Percentiles rank a stretch among this genome's conserved stretches.
Conservation (phyloP, 495 filamentous ascomycete species). For the Penicillium desertorum region DNA sequence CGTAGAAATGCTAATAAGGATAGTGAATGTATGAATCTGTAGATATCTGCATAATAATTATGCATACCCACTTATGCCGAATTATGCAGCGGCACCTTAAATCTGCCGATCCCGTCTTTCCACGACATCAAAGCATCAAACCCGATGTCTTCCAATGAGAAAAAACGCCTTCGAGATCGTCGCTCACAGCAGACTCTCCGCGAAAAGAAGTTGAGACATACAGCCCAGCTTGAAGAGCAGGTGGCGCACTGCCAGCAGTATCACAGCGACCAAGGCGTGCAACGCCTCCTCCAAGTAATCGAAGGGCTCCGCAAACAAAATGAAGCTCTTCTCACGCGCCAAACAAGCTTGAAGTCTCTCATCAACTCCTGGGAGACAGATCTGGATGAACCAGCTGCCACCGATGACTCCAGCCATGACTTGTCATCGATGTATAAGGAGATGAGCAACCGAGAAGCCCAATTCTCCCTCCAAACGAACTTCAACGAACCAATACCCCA, state of each 20-base stretch:
- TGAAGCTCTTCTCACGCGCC: conserved; percentile 20
- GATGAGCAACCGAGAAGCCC: not conserved
- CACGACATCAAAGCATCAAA: conserved; percentile 2
- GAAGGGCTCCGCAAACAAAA: conserved; percentile 26
- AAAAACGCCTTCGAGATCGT: conserved; percentile 33
- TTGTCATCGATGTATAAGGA: conserved; percentile 1
- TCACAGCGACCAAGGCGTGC: conserved; percentile 22
- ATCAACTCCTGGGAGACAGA: conserved; percentile 26
- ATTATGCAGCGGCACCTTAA: not conserved
- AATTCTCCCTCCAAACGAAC: not conserved
- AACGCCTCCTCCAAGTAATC: conserved; percentile 25
- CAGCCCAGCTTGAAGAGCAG: conserved; percentile 21
- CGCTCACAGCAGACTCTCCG: conserved; percentile 32
- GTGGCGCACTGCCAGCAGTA: conserved; percentile 28
- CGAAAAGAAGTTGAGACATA: conserved; percentile 26
- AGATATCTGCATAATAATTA: not conserved
- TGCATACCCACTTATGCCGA: conserved; percentile 2
- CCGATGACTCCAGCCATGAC: not conserved
- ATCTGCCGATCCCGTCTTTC: not conserved
- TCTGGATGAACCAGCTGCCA: not conserved
- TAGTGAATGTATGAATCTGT: not conserved
- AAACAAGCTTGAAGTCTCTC: conserved; percentile 18
- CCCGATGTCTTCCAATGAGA: conserved; percentile 18
- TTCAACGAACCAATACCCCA: not conserved
- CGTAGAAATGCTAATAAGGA: not conserved